Base-by-base conservation (phyloP, 495 filamentous ascomycete species). In the Aspergillus bertholletiae region DNA sequence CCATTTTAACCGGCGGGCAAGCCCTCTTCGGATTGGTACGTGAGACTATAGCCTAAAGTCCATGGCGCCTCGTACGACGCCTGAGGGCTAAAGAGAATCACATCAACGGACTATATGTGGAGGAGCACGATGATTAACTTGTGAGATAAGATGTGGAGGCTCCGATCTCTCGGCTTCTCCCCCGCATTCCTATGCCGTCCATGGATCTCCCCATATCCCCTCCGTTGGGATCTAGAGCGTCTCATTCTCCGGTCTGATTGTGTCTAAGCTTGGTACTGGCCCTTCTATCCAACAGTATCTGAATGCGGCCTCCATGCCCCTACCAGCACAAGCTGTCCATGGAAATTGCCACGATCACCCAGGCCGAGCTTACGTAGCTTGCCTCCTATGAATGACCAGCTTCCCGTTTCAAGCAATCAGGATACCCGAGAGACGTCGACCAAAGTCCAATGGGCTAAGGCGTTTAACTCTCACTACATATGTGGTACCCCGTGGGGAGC, bases 1-100 rank as follows among this genome's bases (percentile, higher is more conserved):
- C 37, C 37, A 40, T 40, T 37, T 54, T 54, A 54, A 37, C 40
- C 51, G 41, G 39, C 51, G 37, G 51, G 30, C 32, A 21, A 13
- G 52, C 52, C 21, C 18, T 26, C 11, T 39, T 46, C 15, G 44
- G 40, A 26, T 46, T 45, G 41, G 49, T 32, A 35, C 9, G 15
- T 27, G 2, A 17, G 21, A 46, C 7, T 51, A 37, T 35, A 37
- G 26, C 13, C 41, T 35, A 24, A 46, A 46, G 26, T 20, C 37
- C 13, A n/a, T 6, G 7, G n/a, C 15, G 23, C 26, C 20, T 46
- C 21, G 18, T 26, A 13, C 12, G 13, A 27, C n/a, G 8, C 5
- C 23, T 13, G 8, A 46, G 21, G 35, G 35, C 37, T 28, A 32
- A 43, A 52, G 24, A 15, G 0, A 40, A 15, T 5, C 21, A 34